Conservation (phyloP, 768 basidiomycete genomes). For the Leucosporidium scottii region DNA sequence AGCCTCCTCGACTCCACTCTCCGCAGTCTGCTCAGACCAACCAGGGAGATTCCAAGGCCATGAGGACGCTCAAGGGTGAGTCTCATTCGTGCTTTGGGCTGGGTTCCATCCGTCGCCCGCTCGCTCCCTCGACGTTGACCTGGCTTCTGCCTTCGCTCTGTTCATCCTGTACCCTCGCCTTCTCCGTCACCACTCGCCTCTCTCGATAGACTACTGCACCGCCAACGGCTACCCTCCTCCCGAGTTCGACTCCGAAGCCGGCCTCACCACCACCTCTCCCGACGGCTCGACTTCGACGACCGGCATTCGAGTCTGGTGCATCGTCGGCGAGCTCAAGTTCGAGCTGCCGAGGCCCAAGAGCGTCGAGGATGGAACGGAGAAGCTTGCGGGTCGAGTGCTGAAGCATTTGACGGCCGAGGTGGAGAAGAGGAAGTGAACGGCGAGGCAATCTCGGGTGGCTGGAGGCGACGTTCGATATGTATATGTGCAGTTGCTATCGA, state of each 20-base stretch:
- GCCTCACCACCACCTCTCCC: too few species aligned
- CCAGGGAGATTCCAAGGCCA: background rate
- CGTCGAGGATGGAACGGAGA: slow-evolving; percentile 2
- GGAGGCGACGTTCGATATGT: too few species aligned
- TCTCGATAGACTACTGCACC: background rate
- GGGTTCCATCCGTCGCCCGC: background rate
- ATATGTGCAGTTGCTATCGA: too few species aligned
- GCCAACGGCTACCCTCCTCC: background rate
- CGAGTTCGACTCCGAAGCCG: background rate
- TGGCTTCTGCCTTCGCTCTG: background rate
- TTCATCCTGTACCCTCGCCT: background rate
- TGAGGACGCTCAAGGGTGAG: background rate
- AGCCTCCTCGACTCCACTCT: too few species aligned
- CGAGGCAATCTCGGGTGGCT: too few species aligned
- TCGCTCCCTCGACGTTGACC: background rate
- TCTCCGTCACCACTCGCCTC: background rate
- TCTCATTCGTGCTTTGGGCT: too few species aligned
- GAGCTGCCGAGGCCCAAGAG: slow-evolving; percentile 6
- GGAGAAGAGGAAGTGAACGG: background rate
- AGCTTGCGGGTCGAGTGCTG: slow-evolving; percentile 7
- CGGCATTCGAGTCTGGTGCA: background rate
- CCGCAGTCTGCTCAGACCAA: background rate
- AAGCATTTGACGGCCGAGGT: slow-evolving; percentile 1
- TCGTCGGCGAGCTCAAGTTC: slow-evolving; percentile 3
- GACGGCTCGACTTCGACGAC: background rate